phyloP scores from a whole-genome alignment of 805 yeast species.

The Saccharomycopsis babjevae region DNA sequence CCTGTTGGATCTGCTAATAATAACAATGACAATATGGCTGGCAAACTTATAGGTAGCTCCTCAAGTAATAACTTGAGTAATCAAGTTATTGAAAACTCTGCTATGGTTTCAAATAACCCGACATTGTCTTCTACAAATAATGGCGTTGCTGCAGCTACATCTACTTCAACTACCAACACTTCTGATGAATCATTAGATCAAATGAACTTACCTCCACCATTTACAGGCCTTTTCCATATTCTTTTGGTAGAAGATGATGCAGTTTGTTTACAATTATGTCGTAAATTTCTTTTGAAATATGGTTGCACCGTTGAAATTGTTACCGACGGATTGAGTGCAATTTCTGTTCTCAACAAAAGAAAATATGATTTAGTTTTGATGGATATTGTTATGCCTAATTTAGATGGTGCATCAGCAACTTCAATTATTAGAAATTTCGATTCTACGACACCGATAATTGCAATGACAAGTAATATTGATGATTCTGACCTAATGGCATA shows the following conservation, averaged over 20 bases:
- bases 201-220: slow-evolving; percentile 10
- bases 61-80: not conserved
- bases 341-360: slow-evolving; percentile 58
- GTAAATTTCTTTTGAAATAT: slow-evolving; percentile 71
- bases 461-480: slow-evolving; percentile 87
- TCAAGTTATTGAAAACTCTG: not conserved
- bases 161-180: not conserved
- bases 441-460: slow-evolving; percentile 78
- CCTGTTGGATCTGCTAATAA: not conserved
- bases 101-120: slow-evolving; percentile 11
- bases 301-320: slow-evolving; percentile 92
- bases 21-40: not conserved
- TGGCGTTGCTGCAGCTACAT: not conserved
- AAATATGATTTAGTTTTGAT: slow-evolving; percentile 69
- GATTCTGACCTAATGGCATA: slow-evolving; percentile 73
- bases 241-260: slow-evolving; percentile 72
- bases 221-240: slow-evolving; percentile 48
- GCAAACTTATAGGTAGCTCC: not conserved
- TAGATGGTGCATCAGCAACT: slow-evolving; percentile 86
- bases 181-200: slow-evolving; percentile 17
- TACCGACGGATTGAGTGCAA: slow-evolving; percentile 85
- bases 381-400: slow-evolving; percentile 86
- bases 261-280: slow-evolving; percentile 73
- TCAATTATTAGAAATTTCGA: slow-evolving; percentile 81
- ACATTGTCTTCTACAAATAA: slow-evolving; percentile 9